Conservation (phyloP, 2,329 filamentous ascomycete genomes). For the Pyrenophora tritici-repentis region DNA sequence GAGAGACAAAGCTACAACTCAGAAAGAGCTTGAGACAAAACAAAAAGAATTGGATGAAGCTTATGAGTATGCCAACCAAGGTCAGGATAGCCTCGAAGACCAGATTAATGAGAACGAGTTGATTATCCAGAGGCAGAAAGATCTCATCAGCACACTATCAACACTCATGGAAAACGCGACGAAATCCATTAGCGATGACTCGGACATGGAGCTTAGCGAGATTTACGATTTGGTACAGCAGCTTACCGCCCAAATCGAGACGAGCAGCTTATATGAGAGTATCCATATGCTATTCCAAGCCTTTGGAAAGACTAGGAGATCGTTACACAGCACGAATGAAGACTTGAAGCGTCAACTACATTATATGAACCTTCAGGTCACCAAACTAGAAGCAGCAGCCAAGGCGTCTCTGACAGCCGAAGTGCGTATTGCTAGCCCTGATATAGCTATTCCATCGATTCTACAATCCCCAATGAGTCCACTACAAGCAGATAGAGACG, state of each 20-base stretch:
- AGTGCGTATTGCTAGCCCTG: neutral
- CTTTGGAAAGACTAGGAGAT: neutral
- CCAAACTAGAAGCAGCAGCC: neutral
- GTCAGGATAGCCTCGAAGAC: neutral
- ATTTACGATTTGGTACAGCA: neutral
- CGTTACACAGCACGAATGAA: neutral
- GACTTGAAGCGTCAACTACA: neutral
- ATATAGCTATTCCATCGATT: neutral
- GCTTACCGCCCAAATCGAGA: neutral
- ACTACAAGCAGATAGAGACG: neutral
- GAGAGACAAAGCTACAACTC: neutral
- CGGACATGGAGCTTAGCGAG: neutral
- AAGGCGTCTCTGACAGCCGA: neutral
- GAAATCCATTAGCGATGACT: neutral
- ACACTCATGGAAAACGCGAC: neutral
- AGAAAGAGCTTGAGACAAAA: neutral
- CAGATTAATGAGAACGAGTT: neutral
- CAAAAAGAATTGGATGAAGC: neutral
- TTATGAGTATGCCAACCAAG: neutral
- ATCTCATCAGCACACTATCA: neutral
- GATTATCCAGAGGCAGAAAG: neutral
- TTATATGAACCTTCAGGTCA: neutral
- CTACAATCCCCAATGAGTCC: neutral
- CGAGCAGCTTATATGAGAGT: neutral
- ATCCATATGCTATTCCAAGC: neutral